Conservation (phyloP, 2,329 filamentous ascomycete species). For the Escovopsis sp. region DNA sequence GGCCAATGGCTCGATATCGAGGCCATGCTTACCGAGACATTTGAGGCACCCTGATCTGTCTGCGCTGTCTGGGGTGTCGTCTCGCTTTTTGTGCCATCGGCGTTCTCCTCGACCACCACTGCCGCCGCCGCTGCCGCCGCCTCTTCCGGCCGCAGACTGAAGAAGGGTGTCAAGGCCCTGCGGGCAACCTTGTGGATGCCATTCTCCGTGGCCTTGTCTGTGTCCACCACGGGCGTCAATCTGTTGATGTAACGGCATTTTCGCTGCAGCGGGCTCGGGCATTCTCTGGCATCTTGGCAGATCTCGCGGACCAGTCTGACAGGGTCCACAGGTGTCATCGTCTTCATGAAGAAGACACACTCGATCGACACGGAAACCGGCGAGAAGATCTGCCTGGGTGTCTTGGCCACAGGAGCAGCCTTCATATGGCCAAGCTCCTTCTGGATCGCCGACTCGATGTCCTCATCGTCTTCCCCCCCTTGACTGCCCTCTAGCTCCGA, state of each 20-base stretch:
- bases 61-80: not conserved
- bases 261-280: conserved; percentile 24
- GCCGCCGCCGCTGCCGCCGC: conserved; percentile 8
- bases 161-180: conserved; percentile 47
- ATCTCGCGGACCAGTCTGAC: conserved; percentile 37
- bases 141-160: conserved; percentile 28
- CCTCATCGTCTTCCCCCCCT: conserved; percentile 33
- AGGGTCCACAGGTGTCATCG: conserved; percentile 38
- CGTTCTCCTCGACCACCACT: conserved; percentile 1
- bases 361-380: conserved; percentile 41
- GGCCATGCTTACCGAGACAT: conserved; percentile 26
- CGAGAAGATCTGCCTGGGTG: conserved; percentile 34
- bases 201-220: conserved; percentile 50
- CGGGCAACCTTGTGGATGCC: conserved; percentile 51
- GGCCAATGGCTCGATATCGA: not conserved
- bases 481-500: conserved; percentile 21
- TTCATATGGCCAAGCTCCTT: conserved; percentile 55
- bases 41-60: conserved; percentile 7
- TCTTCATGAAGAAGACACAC: conserved; percentile 48
- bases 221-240: conserved; percentile 35
- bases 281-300: conserved; percentile 35
- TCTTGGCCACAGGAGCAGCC: conserved; percentile 21
- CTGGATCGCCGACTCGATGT: conserved; percentile 59
- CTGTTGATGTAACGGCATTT: conserved; percentile 44
- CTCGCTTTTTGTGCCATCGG: conserved; percentile 1